Base-by-base conservation (phyloP, 169 alveolate genomes). In the Eimeria falciformis region DNA sequence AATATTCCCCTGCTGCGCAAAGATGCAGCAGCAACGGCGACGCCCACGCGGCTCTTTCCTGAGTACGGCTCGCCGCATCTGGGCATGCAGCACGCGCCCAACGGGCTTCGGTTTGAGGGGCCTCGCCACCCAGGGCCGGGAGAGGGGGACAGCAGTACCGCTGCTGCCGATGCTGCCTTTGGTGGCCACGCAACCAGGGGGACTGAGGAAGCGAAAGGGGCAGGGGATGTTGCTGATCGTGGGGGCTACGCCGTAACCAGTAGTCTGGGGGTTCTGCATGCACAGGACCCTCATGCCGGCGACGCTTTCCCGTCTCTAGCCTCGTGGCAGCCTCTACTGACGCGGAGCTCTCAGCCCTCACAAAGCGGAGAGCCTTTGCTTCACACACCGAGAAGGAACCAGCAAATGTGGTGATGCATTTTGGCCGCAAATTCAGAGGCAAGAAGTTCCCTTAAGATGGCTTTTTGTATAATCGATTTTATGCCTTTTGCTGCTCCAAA, bases 41-140 rank as follows among this genome's bases (percentile, higher is more conserved):
- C 90, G 18, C 90, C 90, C 5, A 81, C 90, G 45, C 23, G 90
- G 55, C 47, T 81, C 25, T 81, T 55, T 81, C 90, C 90, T 21
- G 77, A 81, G 9, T 81, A 55, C 18, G 77, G 45, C 58, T 75
- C 90, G 40, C 33, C 73, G 53, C 77, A 55, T n/a, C 45, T 17
- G 73, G 90, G 56, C 1, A 18, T 81, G 77, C 90, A 81, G 25
- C 90, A 55, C 56, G 21, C 53, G 53, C 58, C 77, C 14, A 50
- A 56, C 18, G 37, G 55, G 17, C 71, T 37, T 21, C 14, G 55
- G 27, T 81, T 81, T 27, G 18, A 29, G 14, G 50, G 90, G 23
- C 21, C 89, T 79, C 89, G 27, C 25, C 55, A 79, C 53, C 7
- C 58, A 7, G n/a, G 77, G 18, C 23, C 77, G 37, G 56, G 77